Conservation (phyloP, 1,284 basidiomycete species). For the Tremellales sp. region DNA sequence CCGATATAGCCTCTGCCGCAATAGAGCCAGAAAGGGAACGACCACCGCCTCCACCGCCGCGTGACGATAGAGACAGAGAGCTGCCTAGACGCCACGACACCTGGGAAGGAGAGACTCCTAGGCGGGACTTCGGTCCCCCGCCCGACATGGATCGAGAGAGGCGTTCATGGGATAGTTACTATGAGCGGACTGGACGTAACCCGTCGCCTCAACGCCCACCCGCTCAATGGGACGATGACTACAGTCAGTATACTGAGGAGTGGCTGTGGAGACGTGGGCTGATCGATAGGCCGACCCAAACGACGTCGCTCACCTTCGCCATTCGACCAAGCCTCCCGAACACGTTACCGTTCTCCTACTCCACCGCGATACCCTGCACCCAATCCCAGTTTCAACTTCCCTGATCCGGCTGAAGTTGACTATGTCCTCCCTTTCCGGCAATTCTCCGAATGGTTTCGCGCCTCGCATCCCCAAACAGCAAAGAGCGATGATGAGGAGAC, state of each 20-base stretch:
- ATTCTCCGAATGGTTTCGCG: slow-evolving; percentile 86
- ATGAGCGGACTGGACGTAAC: slow-evolving; percentile 12
- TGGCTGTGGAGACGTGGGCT: no score
- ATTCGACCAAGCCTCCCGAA: slow-evolving; percentile 61
- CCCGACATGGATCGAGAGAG: slow-evolving; percentile 17
- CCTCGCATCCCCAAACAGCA: slow-evolving; percentile 69
- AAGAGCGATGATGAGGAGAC: slow-evolving; percentile 37
- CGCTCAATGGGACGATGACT: slow-evolving; percentile 34
- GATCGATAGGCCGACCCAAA: slow-evolving; percentile 55
- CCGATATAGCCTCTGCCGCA: slow-evolving; percentile 12
- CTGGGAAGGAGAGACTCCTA: slow-evolving; percentile 25
- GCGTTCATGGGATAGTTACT: slow-evolving; percentile 11
- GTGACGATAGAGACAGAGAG: slow-evolving; percentile 10
- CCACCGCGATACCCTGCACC: slow-evolving; percentile 15
- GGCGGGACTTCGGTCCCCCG: slow-evolving; percentile 24
- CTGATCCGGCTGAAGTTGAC: slow-evolving; percentile 75
- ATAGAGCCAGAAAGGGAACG: slow-evolving; percentile 10
- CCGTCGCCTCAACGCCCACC: no score
- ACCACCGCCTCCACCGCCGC: background rate
- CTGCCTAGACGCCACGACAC: background rate
- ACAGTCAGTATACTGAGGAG: slow-evolving; percentile 25
- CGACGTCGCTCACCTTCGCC: slow-evolving; percentile 79
- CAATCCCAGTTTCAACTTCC: slow-evolving; percentile 12
- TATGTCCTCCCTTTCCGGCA: slow-evolving; percentile 75
- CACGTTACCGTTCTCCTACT: slow-evolving; percentile 29